phyloP scores from a whole-genome alignment of 1,139 yeast species.

The Candida freyschussii region DNA sequence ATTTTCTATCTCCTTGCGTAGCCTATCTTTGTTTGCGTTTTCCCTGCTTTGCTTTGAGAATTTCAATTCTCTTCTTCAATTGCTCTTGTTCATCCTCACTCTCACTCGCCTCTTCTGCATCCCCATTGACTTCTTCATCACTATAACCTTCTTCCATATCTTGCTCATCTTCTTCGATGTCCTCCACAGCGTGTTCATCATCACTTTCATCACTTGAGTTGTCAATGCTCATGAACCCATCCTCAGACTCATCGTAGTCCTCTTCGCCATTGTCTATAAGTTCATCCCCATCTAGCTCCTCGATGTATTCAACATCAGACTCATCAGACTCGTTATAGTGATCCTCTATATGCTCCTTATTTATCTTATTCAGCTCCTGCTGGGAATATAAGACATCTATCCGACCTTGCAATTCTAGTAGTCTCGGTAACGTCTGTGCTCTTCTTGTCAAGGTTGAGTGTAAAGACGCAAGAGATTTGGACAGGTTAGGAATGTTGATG shows the following conservation, averaged over 20 bases:
- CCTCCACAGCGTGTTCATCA: conserved; percentile 19
- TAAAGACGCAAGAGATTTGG: conserved; percentile 64
- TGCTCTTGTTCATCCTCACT: conserved; percentile 24
- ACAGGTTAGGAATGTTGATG: conserved; percentile 63
- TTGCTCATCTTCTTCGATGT: conserved; percentile 17
- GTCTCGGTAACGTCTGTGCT: conserved; percentile 70
- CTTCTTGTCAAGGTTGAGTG: conserved; percentile 74
- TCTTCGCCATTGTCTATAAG: conserved; percentile 35
- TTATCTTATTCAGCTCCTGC: conserved; percentile 50
- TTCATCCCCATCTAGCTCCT: conserved; percentile 35
- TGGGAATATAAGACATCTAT: conserved; percentile 69
- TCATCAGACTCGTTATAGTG: conserved; percentile 35
- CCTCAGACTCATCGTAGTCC: conserved; percentile 29
- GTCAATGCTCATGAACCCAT: conserved; percentile 29
- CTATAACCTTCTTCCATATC: conserved; percentile 26
- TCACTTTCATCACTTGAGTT: conserved; percentile 29
- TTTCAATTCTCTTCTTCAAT: conserved; percentile 20
- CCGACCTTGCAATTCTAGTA: conserved; percentile 80
- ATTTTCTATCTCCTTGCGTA: too few species aligned
- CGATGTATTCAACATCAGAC: conserved; percentile 38
- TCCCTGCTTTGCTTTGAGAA: conserved; percentile 22
- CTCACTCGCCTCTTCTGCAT: conserved; percentile 13
- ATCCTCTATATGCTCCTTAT: conserved; percentile 33
- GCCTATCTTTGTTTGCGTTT: conserved; percentile 17
- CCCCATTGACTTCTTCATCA: conserved; percentile 25